These are phyloP conservation scores for Ogataea kodamae DNA, from an alignment of 805 yeast species.

Conservation along the genomic window DNA sequence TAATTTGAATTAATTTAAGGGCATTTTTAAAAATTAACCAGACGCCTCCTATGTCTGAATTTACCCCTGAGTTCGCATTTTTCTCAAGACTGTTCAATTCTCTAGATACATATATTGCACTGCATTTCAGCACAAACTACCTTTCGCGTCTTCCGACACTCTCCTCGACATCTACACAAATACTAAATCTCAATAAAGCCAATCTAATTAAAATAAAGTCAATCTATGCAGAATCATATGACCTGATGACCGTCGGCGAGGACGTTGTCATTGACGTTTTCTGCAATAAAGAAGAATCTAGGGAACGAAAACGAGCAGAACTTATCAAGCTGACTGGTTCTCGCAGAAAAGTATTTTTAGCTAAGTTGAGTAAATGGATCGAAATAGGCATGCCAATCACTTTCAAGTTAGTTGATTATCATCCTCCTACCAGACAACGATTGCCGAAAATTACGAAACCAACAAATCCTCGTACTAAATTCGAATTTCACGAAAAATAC, in stretches of 20 bases:
- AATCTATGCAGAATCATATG: constrained; percentile 19
- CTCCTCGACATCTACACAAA: constrained; percentile 16
- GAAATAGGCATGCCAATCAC: constrained; percentile 1
- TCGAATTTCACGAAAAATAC: constrained; percentile 34
- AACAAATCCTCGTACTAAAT: constrained; percentile 36
- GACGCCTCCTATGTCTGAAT: no score
- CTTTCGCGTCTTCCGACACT: constrained; percentile 18
- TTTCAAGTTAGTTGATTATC: constrained; percentile 3
- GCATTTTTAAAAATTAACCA: no score
- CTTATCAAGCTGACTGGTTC: constrained; percentile 14
- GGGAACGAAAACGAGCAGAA: constrained; percentile 8
- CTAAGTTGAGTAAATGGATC: constrained; percentile 6
- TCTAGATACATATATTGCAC: constrained; percentile 21
- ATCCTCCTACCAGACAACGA: constrained; percentile 1
- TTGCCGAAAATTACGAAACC: constrained; percentile 12
- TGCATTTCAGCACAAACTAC: constrained; percentile 24
- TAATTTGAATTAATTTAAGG: no score
- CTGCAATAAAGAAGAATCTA: constrained; percentile 2
- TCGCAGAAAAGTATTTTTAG: constrained; percentile 11
- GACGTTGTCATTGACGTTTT: constrained; percentile 20
- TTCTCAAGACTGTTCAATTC: constrained; percentile 13
- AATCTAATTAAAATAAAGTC: constrained; percentile 16
- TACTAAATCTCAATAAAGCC: constrained; percentile 12
- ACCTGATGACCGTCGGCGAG: constrained; percentile 3
- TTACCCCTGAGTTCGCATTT: constrained; percentile 1